Base-by-base conservation (phyloP, 164 flowering plant genomes). In the Piper betle region DNA sequence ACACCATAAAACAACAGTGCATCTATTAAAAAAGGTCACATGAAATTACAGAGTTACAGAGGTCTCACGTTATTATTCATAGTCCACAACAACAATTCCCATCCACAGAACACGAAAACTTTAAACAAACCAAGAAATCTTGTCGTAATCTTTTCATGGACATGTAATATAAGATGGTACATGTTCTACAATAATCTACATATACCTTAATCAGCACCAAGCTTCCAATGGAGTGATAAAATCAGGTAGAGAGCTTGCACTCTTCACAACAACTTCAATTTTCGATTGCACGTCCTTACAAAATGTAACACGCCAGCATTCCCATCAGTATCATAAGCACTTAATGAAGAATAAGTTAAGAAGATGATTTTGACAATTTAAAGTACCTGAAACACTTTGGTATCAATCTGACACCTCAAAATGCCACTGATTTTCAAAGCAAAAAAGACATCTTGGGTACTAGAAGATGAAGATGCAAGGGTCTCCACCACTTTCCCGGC, bases 141-240 rank as follows among this genome's bases (percentile, higher is more conserved):
- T 25, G 33, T 25, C 33, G 33, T 25, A 25, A 25, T 2, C 50
- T 46, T 46, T 46, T 15, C 9, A 46, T 46, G 50, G 15, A 46
- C 15, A 46, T 15, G 10, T 10, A 46, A 46, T 15, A 46, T 12
- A 46, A 46, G 15, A 46, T 2, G 12, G 50, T 10, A 46, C 6
- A 15, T 9, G 11, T 8, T 46, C 50, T 15, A 46, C 7, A 11
- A 42, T 11, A 42, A 42, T 42, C 9, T 42, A 42, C 17, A 3
- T 37, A 69, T 80, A 85, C 99, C 97, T 91, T 88, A 64, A 88
- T 75, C 58, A 82, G 82, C n/a, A 68, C 67, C 74, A 94, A 73
- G 65, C 97, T 69, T 72, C 88, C 88, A 37, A 88, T 62, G 18
- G 88, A 72, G 61, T 84, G 69, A 77, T 90, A 81, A 60, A 88